phyloP scores from a whole-genome alignment of 345 rosid genomes.

The Salix caprea region DNA sequence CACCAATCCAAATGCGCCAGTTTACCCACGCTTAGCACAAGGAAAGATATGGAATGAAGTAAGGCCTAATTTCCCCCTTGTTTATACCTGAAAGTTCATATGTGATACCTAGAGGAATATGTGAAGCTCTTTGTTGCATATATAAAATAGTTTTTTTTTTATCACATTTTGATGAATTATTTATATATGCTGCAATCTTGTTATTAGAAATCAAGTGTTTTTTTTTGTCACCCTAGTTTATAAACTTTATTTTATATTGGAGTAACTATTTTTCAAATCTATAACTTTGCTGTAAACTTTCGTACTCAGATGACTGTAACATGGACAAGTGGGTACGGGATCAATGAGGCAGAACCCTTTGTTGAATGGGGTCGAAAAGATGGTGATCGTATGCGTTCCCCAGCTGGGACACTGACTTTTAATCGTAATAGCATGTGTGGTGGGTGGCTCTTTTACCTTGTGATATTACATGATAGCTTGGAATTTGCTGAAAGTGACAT shows the following conservation, averaged over 20 bases:
- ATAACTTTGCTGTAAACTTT: not conserved
- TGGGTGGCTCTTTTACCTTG: conserved; percentile 17
- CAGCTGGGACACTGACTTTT: conserved; percentile 64
- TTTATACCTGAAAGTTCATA: not conserved
- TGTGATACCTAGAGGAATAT: not conserved
- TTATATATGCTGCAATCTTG: not conserved
- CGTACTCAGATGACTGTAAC: conserved; percentile 62
- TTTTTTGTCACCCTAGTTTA: not conserved
- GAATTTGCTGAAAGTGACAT: not conserved
- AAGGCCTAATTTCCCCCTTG: conserved; percentile 17
- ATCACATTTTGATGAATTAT: not conserved
- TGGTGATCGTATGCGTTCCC: conserved; percentile 34
- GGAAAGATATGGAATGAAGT: conserved; percentile 73
- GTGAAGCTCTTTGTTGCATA: not conserved
- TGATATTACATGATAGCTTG: not conserved
- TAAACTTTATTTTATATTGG: not conserved
- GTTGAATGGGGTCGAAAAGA: conserved; percentile 63
- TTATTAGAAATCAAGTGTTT: not conserved
- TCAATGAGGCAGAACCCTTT: conserved; percentile 50
- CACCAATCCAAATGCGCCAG: conserved; percentile 61
- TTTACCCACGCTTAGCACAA: conserved; percentile 65
- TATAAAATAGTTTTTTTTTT: not conserved
- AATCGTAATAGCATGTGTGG: conserved; percentile 54
- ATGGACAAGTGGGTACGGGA: conserved; percentile 76
- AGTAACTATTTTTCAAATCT: not conserved